These are phyloP conservation scores for Casaregolazyma lundiana DNA, from an alignment of 1,139 yeast species.

Conservation along the genomic window DNA sequence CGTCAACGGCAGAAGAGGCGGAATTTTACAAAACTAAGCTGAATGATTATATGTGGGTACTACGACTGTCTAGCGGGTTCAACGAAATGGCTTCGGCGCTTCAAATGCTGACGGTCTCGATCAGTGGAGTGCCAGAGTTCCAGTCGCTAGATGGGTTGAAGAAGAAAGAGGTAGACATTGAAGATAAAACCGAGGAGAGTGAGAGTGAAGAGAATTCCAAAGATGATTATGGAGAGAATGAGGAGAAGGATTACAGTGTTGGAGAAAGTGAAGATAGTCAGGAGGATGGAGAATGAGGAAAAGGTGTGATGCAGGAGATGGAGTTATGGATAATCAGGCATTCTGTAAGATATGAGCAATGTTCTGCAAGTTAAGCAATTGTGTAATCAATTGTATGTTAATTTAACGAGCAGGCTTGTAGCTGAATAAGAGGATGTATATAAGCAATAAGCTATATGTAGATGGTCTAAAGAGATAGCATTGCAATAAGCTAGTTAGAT, in stretches of 20 bases:
- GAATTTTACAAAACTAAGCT: conserved; percentile 61
- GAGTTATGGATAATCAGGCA: not conserved
- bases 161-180: conserved; percentile 3
- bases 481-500: too few species aligned
- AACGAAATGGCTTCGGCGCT: conserved; percentile 71
- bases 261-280: not conserved
- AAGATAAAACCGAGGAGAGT: conserved; percentile 5
- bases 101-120: conserved; percentile 48
- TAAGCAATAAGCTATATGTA: too few species aligned
- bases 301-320: not conserved
- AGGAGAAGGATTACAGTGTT: not conserved
- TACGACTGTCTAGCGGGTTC: conserved; percentile 69
- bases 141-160: conserved; percentile 9
- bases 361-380: too few species aligned
- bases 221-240: conserved; percentile 1
- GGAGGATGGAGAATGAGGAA: not conserved
- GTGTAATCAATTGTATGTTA: too few species aligned
- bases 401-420: too few species aligned
- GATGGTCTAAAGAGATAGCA: too few species aligned
- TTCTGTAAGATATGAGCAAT: too few species aligned
- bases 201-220: conserved; percentile 8
- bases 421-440: too few species aligned
- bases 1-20: conserved; percentile 48
- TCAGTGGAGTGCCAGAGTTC: conserved; percentile 24
- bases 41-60: conserved; percentile 67